These are phyloP conservation scores for Calocybe indica DNA, from an alignment of 768 basidiomycete species.

Conservation along the genomic window DNA sequence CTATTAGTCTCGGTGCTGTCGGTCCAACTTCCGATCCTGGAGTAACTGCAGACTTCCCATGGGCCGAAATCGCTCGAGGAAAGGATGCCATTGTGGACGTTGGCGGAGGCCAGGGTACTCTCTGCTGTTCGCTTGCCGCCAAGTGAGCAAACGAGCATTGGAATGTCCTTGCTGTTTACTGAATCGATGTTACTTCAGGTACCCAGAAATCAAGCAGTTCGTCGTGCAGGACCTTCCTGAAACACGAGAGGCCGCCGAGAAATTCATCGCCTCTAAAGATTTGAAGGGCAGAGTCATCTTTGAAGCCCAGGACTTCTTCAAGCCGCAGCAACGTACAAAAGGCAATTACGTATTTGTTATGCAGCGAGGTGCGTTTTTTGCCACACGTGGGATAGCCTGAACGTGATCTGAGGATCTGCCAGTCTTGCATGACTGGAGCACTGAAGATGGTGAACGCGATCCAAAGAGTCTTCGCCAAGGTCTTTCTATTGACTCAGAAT, in stretches of 20 bases:
- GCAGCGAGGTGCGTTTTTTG: constrained; percentile 23
- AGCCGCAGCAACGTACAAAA: constrained; percentile 29
- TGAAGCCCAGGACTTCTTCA: constrained; percentile 33
- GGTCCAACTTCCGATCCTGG: constrained; percentile 33
- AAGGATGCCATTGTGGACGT: constrained; percentile 34
- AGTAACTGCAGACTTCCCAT: constrained; percentile 32
- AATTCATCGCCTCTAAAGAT: constrained; percentile 25
- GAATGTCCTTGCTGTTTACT: neutral
- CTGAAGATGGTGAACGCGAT: constrained; percentile 19
- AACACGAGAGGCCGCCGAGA: constrained; percentile 25
- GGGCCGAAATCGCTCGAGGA: constrained; percentile 25
- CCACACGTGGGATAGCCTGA: neutral
- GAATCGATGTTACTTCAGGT: constrained; percentile 13
- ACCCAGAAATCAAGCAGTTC: constrained; percentile 30
- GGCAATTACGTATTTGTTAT: constrained; percentile 33
- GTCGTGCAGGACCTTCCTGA: constrained; percentile 33
- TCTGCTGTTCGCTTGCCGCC: constrained; percentile 29
- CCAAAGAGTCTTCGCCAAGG: too few species aligned
- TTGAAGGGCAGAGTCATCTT: constrained; percentile 26
- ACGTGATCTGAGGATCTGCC: neutral
- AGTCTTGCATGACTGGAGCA: constrained; percentile 35
- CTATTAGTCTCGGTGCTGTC: constrained; percentile 13
- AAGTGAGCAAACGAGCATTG: constrained; percentile 14
- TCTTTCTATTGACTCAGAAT: neutral
- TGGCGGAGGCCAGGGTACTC: constrained; percentile 34